phyloP scores from a whole-genome alignment of 2,329 filamentous ascomycete genomes.

The Colletotrichum spinosum region DNA sequence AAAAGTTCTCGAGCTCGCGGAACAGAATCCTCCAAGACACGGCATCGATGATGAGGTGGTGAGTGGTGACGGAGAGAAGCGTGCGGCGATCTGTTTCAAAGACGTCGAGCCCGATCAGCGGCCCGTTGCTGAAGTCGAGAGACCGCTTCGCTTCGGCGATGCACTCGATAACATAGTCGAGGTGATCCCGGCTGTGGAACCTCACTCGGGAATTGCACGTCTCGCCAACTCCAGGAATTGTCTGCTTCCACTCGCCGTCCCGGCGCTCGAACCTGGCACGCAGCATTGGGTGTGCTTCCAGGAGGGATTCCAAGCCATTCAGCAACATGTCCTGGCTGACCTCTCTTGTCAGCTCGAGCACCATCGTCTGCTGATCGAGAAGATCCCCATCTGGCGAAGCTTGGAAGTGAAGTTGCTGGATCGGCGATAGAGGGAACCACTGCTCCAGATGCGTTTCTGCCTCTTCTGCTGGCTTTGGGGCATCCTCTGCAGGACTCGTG shows the following conservation, averaged over 20 bases:
- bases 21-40: constrained; percentile 59
- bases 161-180: constrained; percentile 13
- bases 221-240: not conserved
- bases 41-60: constrained; percentile 55
- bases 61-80: constrained; percentile 46
- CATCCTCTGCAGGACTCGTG: not conserved
- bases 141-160: constrained; percentile 23
- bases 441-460: not conserved
- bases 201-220: not conserved
- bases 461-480: not conserved
- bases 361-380: constrained; percentile 26
- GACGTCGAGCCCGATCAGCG: constrained; percentile 7
- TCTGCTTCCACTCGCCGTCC: constrained; percentile 20
- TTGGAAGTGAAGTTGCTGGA: constrained; percentile 28
- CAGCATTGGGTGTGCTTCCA: constrained; percentile 14
- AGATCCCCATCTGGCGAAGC: constrained; percentile 6
- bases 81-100: constrained; percentile 34
- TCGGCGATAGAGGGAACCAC: constrained; percentile 7
- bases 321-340: constrained; percentile 7
- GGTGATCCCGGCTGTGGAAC: constrained; percentile 20
- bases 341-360: constrained; percentile 3
- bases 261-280: constrained; percentile 14
- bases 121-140: constrained; percentile 1
- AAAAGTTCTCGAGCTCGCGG: constrained; percentile 54
- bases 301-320: not conserved